Percentiles rank a stretch among this genome's conserved stretches.
These are phyloP conservation scores for Pseudogymnoascus verrucosus DNA, from an alignment of 2,329 filamentous ascomycete genomes.

Conservation along the genomic window DNA sequence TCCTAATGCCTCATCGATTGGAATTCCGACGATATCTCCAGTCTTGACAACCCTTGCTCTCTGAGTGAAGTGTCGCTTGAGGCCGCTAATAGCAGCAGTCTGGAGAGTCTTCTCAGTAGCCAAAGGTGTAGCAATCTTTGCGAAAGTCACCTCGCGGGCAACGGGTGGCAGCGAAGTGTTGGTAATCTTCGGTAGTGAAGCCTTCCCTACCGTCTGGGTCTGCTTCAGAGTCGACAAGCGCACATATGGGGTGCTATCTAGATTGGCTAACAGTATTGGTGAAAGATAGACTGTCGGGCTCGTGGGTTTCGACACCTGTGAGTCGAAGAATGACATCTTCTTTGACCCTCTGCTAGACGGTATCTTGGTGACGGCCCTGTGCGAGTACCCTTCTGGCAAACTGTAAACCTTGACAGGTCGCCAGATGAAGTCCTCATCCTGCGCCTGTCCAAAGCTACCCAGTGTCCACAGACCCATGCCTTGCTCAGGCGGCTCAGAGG, in stretches of 20 bases:
- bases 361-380: constrained; percentile 53
- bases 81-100: constrained; percentile 72
- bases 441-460: constrained; percentile 55
- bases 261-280: constrained; percentile 77
- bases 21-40: constrained; percentile 82
- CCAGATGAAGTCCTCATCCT: constrained; percentile 60
- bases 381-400: constrained; percentile 66
- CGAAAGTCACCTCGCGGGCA: constrained; percentile 71
- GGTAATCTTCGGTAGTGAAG: constrained; percentile 48
- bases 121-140: constrained; percentile 81
- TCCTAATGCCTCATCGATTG: constrained; percentile 79
- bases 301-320: constrained; percentile 54
- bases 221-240: constrained; percentile 65
- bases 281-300: constrained; percentile 66
- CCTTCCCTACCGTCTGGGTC: constrained; percentile 36
- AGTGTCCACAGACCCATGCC: constrained; percentile 56
- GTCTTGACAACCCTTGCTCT: constrained; percentile 75
- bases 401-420: constrained; percentile 84
- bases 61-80: constrained; percentile 83
- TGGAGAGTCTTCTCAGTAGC: constrained; percentile 81
- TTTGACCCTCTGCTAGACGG: constrained; percentile 45
- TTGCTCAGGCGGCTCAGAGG: constrained; percentile 63
- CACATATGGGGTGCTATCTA: constrained; percentile 70
- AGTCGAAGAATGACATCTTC: constrained; percentile 56
- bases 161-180: constrained; percentile 49